phyloP scores from a whole-genome alignment of 306 rosid species.

The Rosa lucieae region DNA sequence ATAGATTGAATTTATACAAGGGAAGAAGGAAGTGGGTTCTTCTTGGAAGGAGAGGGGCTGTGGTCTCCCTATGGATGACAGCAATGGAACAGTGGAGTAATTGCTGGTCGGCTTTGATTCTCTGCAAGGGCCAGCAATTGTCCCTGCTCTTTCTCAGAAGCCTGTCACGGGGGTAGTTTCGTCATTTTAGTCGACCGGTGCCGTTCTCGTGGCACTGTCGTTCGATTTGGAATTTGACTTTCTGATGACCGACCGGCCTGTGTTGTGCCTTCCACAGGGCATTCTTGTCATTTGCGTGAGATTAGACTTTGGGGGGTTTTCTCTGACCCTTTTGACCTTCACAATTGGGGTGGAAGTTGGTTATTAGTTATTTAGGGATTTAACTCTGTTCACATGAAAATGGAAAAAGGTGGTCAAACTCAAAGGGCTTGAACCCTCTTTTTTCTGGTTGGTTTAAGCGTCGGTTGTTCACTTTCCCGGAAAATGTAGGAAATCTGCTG shows the following conservation, averaged over 20 bases:
- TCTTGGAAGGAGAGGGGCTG: slow-evolving; percentile 40
- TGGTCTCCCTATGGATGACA: slow-evolving; percentile 45
- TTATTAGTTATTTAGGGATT: not conserved
- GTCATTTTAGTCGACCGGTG: not conserved
- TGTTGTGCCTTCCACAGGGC: not conserved
- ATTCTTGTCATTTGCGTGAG: not conserved
- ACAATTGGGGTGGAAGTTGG: not conserved
- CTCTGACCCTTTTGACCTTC: not conserved
- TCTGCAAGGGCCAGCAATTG: slow-evolving; percentile 37
- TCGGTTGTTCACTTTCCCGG: slow-evolving; percentile 9
- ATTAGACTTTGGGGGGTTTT: not conserved
- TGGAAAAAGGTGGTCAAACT: slow-evolving; percentile 1
- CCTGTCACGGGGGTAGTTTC: slow-evolving; percentile 6
- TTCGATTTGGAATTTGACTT: slow-evolving; percentile 5
- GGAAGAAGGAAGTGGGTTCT: slow-evolving; percentile 21
- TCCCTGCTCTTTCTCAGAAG: slow-evolving; percentile 48
- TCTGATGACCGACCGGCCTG: not conserved
- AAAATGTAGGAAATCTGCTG: slow-evolving; percentile 7
- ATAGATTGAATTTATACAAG: not conserved
- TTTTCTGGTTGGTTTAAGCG: not conserved
- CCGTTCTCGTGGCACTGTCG: not conserved
- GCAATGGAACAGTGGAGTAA: slow-evolving; percentile 45
- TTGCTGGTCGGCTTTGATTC: slow-evolving; percentile 54
- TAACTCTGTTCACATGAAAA: not conserved
- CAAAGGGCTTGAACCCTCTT: not conserved